phyloP scores from a whole-genome alignment of 441 rosid genomes.

The Aleurites moluccanus region DNA sequence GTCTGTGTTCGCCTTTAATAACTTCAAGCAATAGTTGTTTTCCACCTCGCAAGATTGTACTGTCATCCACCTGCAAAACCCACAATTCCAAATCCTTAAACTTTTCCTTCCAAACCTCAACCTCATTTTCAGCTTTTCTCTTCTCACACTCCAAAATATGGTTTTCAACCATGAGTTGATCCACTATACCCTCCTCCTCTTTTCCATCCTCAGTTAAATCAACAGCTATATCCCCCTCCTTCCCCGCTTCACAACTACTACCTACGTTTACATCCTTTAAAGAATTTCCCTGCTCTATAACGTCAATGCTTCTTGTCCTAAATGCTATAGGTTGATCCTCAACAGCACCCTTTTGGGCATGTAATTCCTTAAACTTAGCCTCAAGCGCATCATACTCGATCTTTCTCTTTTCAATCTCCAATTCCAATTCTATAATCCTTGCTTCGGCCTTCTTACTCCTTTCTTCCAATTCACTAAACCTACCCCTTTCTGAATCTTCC shows the following conservation, averaged over 20 bases:
- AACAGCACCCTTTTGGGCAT: conserved; percentile 31
- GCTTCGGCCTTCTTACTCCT: conserved; percentile 38
- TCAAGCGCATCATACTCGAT: conserved; percentile 43
- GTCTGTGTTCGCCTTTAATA: conserved; percentile 22
- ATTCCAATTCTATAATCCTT: conserved; percentile 39
- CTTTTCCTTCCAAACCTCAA: conserved; percentile 49
- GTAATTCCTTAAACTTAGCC: conserved; percentile 34
- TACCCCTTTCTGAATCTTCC: conserved; percentile 18
- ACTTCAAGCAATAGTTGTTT: conserved; percentile 24
- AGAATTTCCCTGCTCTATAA: not conserved
- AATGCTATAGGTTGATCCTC: conserved; percentile 35
- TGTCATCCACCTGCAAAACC: conserved; percentile 28
- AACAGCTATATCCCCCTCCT: conserved; percentile 23
- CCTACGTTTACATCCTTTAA: not conserved
- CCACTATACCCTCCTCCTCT: conserved; percentile 37
- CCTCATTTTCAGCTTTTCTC: conserved; percentile 44
- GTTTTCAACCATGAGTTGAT: conserved; percentile 49
- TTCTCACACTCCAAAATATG: conserved; percentile 42
- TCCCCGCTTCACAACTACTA: conserved; percentile 3
- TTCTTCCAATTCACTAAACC: conserved; percentile 33
- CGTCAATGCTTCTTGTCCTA: conserved; percentile 24
- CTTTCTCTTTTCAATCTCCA: conserved; percentile 35
- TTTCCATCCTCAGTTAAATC: conserved; percentile 36
- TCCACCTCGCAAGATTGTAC: conserved; percentile 15
- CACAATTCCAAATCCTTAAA: conserved; percentile 43